These are phyloP conservation scores for Thraustochytrium sp. DNA, from an alignment of 352 stramenopile genomes.

Conservation along the genomic window DNA sequence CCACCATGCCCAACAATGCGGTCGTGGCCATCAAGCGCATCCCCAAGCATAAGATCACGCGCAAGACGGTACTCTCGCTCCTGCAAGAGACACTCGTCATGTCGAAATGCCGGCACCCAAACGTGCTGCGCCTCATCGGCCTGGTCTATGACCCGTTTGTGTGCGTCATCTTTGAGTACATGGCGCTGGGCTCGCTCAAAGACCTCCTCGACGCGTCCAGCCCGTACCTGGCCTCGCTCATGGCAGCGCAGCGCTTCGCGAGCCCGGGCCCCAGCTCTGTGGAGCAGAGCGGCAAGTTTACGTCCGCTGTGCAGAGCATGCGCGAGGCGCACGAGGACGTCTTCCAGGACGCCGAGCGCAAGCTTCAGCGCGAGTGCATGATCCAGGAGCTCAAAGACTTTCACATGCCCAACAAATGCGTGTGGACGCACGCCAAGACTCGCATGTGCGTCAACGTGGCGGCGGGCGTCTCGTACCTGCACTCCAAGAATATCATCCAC, in stretches of 20 bases:
- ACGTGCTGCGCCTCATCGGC: slow-evolving; percentile 38
- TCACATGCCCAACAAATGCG: background rate
- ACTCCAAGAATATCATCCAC: slow-evolving; percentile 48
- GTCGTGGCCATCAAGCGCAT: slow-evolving; percentile 42
- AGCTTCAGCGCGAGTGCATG: slow-evolving; percentile 11
- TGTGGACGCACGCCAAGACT: slow-evolving; percentile 40
- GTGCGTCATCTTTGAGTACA: slow-evolving; percentile 43
- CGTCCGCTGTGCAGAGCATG: background rate
- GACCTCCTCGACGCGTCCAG: slow-evolving; percentile 27
- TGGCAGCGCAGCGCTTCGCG: too few relatives aligned
- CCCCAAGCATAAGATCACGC: slow-evolving; percentile 34
- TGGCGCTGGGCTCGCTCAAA: slow-evolving; percentile 36
- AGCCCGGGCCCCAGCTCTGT: background rate
- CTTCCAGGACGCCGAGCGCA: slow-evolving; percentile 26
- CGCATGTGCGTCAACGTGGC: slow-evolving; percentile 39
- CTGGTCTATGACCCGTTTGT: slow-evolving; percentile 39
- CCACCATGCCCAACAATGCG: background rate
- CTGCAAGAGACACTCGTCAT: slow-evolving; percentile 39
- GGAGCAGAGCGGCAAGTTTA: background rate
- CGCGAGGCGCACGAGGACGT: background rate
- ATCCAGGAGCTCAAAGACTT: slow-evolving; percentile 11
- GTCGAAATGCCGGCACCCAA: slow-evolving; percentile 25
- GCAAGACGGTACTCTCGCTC: slow-evolving; percentile 36
- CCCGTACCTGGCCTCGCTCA: too few relatives aligned
- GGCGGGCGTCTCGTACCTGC: slow-evolving; percentile 41